Percentiles rank a stretch among this genome's conserved stretches.
Conservation (phyloP, 805 yeast species). For the Komagataella ulmi region DNA sequence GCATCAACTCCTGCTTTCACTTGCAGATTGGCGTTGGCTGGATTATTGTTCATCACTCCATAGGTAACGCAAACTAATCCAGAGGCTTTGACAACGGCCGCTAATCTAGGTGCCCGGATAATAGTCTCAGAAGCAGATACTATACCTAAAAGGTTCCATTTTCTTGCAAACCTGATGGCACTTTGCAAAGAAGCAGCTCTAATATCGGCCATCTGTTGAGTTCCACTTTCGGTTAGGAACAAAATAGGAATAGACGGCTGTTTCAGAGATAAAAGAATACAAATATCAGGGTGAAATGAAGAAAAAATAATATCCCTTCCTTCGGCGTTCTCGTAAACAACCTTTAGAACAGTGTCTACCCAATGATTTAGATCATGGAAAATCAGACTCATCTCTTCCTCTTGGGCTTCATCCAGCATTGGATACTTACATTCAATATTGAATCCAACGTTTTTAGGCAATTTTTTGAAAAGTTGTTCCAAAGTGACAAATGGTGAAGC, state of each 20-base stretch:
- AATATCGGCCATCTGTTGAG: constrained; percentile 75
- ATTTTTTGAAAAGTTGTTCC: constrained; percentile 66
- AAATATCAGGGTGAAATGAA: constrained; percentile 90
- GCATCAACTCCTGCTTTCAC: constrained; percentile 96
- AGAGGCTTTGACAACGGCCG: constrained; percentile 79
- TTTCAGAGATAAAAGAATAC: constrained; percentile 72
- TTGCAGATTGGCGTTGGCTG: constrained; percentile 71
- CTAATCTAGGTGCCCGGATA: constrained; percentile 80
- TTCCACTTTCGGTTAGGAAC: constrained; percentile 83
- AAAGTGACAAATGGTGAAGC: constrained; percentile 88
- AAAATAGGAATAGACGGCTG: constrained; percentile 90
- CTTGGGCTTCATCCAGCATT: constrained; percentile 84
- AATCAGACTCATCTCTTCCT: constrained; percentile 76
- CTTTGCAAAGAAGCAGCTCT: constrained; percentile 81
- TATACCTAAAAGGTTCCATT: constrained; percentile 85
- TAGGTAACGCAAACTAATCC: constrained; percentile 92
- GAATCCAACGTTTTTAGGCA: constrained; percentile 80
- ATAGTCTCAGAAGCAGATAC: constrained; percentile 83
- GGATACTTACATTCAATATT: constrained; percentile 94
- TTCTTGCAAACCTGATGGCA: constrained; percentile 80
- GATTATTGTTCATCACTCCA: constrained; percentile 74
- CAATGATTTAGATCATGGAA: constrained; percentile 75
- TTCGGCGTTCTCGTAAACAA: constrained; percentile 63
- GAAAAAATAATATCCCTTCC: constrained; percentile 85
- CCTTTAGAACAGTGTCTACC: constrained; percentile 75